Base-by-base conservation (phyloP, 2,329 filamentous ascomycete genomes). In the Proliferodiscus dingleyae region DNA sequence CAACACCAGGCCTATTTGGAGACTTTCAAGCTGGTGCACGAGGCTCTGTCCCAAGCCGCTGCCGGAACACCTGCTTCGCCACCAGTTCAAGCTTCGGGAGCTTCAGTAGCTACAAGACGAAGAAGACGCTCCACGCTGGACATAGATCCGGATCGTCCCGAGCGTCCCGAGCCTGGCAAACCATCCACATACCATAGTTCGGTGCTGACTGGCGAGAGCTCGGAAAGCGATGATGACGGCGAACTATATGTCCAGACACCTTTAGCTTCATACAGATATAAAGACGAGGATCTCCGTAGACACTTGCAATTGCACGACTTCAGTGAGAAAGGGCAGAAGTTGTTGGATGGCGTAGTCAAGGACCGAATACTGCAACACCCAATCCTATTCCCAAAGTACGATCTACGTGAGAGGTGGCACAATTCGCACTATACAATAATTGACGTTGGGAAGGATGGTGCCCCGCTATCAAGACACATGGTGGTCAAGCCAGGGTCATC, bases 251-350 rank as follows among this genome's bases (percentile, higher is more conserved):
- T 71, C 4, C 68, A 70, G 49, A 57, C 58, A 13, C 59, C 66
- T 13, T 54, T 75, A 16, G 62, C 66, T 2, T 47, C 63, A 0
- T 64, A 66, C 32, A 63, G 57, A 4, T 70, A 68, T 49, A 63
- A 70, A 34, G 65, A 71, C 41, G 69, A 71, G 43, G 64, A 68
- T 51, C 53, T 75, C 15, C 63, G 70, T 16, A 58, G 67, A 6
- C 71, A 75, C 54, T 52, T 74, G 32, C 68, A 63, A 49, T 66
- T 53, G 13, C 66, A 73, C 48, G 49, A 61, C 16, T 74, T 70
- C 65, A 64, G 65, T 37, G 59, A 67, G 33, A 61, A 66, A 51
- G 66, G 68, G 13, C 58, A 62, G 43, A 62, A 62, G 28, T 65
- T 74, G 16, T 52, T 75, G 16, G 61, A 65, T n/a, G 55, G 60